A percentile compares a stretch with the other conserved stretches of the same genome.
These are phyloP conservation scores for Annulohypoxylon truncatum DNA, from an alignment of 2,329 filamentous ascomycete species.

Conservation along the genomic window DNA sequence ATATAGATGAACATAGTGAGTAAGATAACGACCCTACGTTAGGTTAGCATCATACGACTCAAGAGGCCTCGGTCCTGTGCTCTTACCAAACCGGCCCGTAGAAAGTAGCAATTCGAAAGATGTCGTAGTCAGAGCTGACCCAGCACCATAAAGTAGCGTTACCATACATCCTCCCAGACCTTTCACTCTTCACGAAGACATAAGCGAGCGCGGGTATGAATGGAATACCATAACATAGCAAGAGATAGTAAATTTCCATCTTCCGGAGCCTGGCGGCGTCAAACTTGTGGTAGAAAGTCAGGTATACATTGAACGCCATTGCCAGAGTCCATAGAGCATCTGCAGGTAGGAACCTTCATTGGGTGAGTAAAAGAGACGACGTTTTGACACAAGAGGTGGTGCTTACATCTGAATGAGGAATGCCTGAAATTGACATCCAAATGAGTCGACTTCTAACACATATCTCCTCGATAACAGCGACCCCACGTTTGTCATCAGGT, in stretches of 20 bases:
- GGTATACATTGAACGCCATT: constrained; percentile 86
- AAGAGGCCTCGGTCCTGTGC: not conserved
- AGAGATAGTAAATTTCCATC: constrained; percentile 77
- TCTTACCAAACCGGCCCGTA: constrained; percentile 77
- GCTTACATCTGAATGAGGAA: constrained; percentile 85
- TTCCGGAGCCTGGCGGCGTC: constrained; percentile 70
- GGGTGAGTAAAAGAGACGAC: constrained; percentile 19
- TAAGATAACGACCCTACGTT: constrained; percentile 67
- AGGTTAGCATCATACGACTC: constrained; percentile 23
- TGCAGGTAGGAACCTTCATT: constrained; percentile 78
- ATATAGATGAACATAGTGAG: constrained; percentile 74
- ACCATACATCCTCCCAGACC: constrained; percentile 73
- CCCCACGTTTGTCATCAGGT: constrained; percentile 80
- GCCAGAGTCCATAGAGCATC: constrained; percentile 82
- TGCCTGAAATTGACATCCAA: constrained; percentile 77
- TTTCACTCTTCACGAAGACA: constrained; percentile 69
- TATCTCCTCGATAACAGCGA: constrained; percentile 77
- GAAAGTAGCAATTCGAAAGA: constrained; percentile 78
- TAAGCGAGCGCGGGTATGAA: constrained; percentile 75
- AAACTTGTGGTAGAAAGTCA: constrained; percentile 82
- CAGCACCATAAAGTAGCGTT: constrained; percentile 86
- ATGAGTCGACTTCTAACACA: constrained; percentile 59
- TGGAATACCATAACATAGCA: constrained; percentile 78
- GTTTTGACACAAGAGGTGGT: constrained; percentile 5
- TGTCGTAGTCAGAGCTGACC: constrained; percentile 74